These are phyloP conservation scores for Colletotrichum tabaci DNA, from an alignment of 2,329 filamentous ascomycete genomes.

Conservation along the genomic window DNA sequence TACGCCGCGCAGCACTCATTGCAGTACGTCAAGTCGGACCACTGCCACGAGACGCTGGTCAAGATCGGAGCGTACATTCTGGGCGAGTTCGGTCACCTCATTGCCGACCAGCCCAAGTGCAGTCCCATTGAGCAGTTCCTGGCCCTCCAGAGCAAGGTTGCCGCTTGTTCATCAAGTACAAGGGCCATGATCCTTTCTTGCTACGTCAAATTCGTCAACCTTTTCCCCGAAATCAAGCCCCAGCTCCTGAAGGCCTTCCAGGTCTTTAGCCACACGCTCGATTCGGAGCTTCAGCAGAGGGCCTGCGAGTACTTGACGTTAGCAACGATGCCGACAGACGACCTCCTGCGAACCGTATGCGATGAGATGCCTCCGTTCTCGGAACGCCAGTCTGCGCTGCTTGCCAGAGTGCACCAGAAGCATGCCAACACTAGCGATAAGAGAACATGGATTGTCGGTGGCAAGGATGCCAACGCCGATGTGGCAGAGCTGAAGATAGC, in stretches of 20 bases:
- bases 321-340: slow-evolving; percentile 88
- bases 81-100: slow-evolving; percentile 96
- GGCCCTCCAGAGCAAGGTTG: slow-evolving; percentile 91
- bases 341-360: slow-evolving; percentile 91
- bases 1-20: slow-evolving; percentile 96
- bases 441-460: slow-evolving; percentile 97
- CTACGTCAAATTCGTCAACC: slow-evolving; percentile 97
- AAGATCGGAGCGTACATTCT: slow-evolving; percentile 98
- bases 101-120: slow-evolving; percentile 91
- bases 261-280: slow-evolving; percentile 92
- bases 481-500: slow-evolving; percentile 84
- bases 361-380: slow-evolving; percentile 99
- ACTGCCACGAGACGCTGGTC: slow-evolving; percentile 96
- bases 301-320: slow-evolving; percentile 95
- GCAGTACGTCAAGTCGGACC: slow-evolving; percentile 91
- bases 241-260: slow-evolving; percentile 93
- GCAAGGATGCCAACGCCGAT: slow-evolving; percentile 92
- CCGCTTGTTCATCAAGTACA: slow-evolving; percentile 89
- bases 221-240: slow-evolving; percentile 98
- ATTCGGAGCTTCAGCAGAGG: slow-evolving; percentile 95
- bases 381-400: slow-evolving; percentile 89
- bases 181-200: slow-evolving; percentile 94
- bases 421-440: slow-evolving; percentile 94
- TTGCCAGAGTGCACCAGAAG: slow-evolving; percentile 95
- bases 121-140: slow-evolving; percentile 98